These are phyloP conservation scores for Picea mariana DNA, from an alignment of 83 land plant genomes.

Conservation along the genomic window DNA sequence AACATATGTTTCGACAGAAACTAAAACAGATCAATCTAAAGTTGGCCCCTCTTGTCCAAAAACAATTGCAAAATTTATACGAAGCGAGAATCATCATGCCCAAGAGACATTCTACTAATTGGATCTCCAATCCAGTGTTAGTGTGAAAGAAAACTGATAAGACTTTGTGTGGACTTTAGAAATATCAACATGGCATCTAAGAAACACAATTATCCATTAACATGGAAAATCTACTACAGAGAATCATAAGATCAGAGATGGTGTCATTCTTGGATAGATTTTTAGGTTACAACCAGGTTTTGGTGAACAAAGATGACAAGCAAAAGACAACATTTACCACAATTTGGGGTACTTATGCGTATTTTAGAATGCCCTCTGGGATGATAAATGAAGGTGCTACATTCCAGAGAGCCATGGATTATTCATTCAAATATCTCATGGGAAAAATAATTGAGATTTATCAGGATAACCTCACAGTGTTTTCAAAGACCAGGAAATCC, in stretches of 20 bases:
- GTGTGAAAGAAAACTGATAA: too few relatives aligned
- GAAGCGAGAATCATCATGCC: not conserved
- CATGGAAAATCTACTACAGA: not conserved
- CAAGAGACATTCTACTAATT: too few relatives aligned
- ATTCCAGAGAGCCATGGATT: not conserved
- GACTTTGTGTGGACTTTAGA: not conserved
- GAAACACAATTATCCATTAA: too few relatives aligned
- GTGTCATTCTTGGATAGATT: not conserved
- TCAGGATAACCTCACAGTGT: not conserved
- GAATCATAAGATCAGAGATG: too few relatives aligned
- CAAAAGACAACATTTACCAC: not conserved
- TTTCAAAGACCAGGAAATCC: not conserved
- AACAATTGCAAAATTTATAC: too few relatives aligned
- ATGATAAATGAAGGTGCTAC: not conserved
- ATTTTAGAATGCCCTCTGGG: not conserved
- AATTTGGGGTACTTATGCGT: not conserved
- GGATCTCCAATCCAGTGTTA: too few relatives aligned
- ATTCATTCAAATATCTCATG: not conserved
- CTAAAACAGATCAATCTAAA: too few relatives aligned
- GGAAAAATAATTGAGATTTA: not conserved
- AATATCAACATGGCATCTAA: not conserved
- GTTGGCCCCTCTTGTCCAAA: too few relatives aligned
- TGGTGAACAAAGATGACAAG: not conserved
- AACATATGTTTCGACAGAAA: too few relatives aligned
- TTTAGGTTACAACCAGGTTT: too few relatives aligned